Evolutionary conservation across 768 basidiomycete genomes (phyloP).

Genomic region (Sporobolomyces phaffii): DNA sequence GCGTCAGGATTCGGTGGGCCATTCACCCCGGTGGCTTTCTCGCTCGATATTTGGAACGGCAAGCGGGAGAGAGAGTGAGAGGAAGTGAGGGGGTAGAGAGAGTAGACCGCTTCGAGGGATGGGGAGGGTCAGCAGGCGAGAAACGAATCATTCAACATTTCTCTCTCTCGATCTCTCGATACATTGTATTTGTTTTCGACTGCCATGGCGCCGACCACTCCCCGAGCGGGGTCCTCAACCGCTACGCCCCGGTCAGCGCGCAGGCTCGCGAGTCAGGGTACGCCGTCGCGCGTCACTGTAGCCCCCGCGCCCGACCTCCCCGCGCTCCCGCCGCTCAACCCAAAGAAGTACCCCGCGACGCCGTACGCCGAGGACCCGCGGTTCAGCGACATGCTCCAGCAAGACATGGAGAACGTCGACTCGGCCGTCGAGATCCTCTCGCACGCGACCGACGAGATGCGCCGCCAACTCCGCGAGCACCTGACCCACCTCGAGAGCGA

Average conservation of each 20-base stretch:
- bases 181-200: no score
- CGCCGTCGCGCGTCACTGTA: background rate
- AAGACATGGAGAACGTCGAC: slow-evolving; percentile 27
- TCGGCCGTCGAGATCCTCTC: slow-evolving; percentile 4
- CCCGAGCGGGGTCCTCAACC: background rate
- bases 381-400: background rate
- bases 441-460: background rate
- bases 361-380: slow-evolving; percentile 31
- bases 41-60: background rate
- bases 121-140: no score
- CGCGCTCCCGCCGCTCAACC: slow-evolving; percentile 9
- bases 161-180: background rate
- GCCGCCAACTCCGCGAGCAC: background rate
- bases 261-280: background rate
- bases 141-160: background rate
- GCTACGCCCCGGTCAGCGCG: slow-evolving; percentile 10
- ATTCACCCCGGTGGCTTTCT: no score
- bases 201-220: slow-evolving; percentile 8
- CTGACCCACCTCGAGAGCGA: slow-evolving; percentile 23
- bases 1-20: slow-evolving; percentile 8
- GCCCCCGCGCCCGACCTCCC: background rate
- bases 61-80: background rate
- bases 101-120: no score
- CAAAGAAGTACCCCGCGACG: slow-evolving; percentile 8
- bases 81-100: background rate